These are phyloP conservation scores for Anthoceros angustus DNA, from an alignment of 225 moss, liverwort and hornwort species.

Conservation along the genomic window DNA sequence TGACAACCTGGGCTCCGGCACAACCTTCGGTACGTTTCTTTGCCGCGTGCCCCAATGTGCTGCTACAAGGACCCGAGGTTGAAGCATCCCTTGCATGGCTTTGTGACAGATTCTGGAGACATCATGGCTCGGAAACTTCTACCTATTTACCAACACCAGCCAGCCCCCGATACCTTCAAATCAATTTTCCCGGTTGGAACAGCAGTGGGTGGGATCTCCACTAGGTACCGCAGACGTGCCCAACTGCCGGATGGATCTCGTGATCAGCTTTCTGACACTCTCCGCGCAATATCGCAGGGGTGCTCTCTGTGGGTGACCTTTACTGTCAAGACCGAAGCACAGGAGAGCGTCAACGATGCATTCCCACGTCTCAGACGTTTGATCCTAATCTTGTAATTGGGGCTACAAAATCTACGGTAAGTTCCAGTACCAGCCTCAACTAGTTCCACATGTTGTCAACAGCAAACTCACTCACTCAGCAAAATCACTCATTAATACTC, in stretches of 20 bases:
- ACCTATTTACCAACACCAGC: constrained; percentile 35
- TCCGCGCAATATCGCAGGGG: constrained; percentile 23
- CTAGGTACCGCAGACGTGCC: constrained; percentile 28
- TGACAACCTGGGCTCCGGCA: constrained; percentile 50
- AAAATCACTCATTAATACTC: no score
- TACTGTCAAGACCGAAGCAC: constrained; percentile 53
- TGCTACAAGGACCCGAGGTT: background rate
- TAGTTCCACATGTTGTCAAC: no score
- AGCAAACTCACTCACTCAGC: no score
- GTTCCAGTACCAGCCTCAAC: background rate
- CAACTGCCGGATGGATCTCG: background rate
- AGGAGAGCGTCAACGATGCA: constrained; percentile 38
- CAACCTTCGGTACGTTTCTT: constrained; percentile 48
- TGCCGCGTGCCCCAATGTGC: no score
- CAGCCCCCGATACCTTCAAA: constrained; percentile 29
- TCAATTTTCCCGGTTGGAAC: constrained; percentile 32
- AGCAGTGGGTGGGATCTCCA: constrained; percentile 44
- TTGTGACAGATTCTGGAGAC: constrained; percentile 42
- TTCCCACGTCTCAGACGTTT: constrained; percentile 21
- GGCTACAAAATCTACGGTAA: constrained; percentile 54
- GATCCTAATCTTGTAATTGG: constrained; percentile 50
- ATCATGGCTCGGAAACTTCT: constrained; percentile 60
- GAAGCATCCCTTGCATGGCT: background rate
- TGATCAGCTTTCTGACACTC: background rate
- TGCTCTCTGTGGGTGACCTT: constrained; percentile 46